phyloP scores from a whole-genome alignment of 2,329 filamentous ascomycete species.

The Colletotrichum sp. region DNA sequence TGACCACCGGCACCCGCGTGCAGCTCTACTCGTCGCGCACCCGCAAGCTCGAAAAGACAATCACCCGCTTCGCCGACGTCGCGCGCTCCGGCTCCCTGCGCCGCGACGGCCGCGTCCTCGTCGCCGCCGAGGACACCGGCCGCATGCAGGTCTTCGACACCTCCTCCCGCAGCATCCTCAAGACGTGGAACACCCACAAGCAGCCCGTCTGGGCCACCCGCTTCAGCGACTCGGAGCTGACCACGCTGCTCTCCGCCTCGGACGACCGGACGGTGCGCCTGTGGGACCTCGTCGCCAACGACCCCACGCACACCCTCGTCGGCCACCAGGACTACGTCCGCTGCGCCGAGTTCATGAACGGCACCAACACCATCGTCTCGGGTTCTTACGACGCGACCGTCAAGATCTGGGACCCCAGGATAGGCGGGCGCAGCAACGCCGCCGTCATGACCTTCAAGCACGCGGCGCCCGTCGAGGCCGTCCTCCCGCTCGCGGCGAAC shows the following conservation, averaged over 20 bases:
- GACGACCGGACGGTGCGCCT: conserved; percentile 92
- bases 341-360: conserved; percentile 82
- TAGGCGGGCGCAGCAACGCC: conserved; percentile 47
- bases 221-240: conserved; percentile 90
- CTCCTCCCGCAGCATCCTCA: conserved; percentile 84
- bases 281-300: conserved; percentile 89
- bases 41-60: conserved; percentile 90
- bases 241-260: conserved; percentile 84
- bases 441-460: conserved; percentile 95
- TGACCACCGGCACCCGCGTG: conserved; percentile 92
- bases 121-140: conserved; percentile 90
- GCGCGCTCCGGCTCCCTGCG: conserved; percentile 90
- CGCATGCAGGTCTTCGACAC: conserved; percentile 96
- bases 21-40: conserved; percentile 94
- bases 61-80: conserved; percentile 90
- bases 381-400: conserved; percentile 96
- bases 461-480: conserved; percentile 83
- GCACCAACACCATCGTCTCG: conserved; percentile 75
- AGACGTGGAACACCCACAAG: conserved; percentile 94
- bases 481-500: conserved; percentile 80
- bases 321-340: conserved; percentile 95
- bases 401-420: conserved; percentile 88
- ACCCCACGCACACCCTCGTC: conserved; percentile 76
- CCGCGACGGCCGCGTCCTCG: conserved; percentile 84
- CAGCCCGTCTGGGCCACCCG: conserved; percentile 92